Percentiles rank a stretch among this genome's conserved stretches.
These are phyloP conservation scores for Amborella trichopoda DNA, from an alignment of 164 flowering plant genomes.

Conservation along the genomic window DNA sequence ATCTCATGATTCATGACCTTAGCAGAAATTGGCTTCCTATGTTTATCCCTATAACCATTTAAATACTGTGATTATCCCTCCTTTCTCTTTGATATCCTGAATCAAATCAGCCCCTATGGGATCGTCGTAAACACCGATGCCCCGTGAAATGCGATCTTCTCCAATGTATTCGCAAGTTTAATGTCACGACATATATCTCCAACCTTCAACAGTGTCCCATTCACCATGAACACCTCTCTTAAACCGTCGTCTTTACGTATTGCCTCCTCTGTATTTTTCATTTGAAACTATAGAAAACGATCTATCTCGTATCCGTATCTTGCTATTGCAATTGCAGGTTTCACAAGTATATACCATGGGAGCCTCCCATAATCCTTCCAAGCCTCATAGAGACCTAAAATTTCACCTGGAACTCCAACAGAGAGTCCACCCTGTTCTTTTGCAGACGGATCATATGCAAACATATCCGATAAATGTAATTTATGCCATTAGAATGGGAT, in stretches of 20 bases:
- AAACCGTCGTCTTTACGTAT: slow-evolving; percentile 33
- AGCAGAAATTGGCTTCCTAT: slow-evolving; percentile 22
- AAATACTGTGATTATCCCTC: slow-evolving; percentile 45
- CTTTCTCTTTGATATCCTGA: slow-evolving; percentile 25
- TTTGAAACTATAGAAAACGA: slow-evolving; percentile 36
- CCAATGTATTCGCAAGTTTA: slow-evolving; percentile 35
- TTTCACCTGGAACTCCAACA: slow-evolving; percentile 49
- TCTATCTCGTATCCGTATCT: slow-evolving; percentile 45
- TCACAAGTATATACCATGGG: slow-evolving; percentile 44
- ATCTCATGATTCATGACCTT: too few relatives aligned
- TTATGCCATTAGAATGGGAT: too few relatives aligned
- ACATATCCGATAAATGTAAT: too few relatives aligned
- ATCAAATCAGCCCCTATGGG: slow-evolving; percentile 26
- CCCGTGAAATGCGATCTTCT: slow-evolving; percentile 20
- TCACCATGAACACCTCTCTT: too few relatives aligned
- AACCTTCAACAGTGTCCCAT: slow-evolving; percentile 22
- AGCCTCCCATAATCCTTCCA: slow-evolving; percentile 47
- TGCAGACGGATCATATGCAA: slow-evolving; percentile 17
- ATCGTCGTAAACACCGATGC: slow-evolving; percentile 32
- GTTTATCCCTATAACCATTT: slow-evolving; percentile 25
- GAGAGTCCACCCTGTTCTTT: slow-evolving; percentile 43
- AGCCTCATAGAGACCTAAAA: slow-evolving; percentile 45
- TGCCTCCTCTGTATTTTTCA: slow-evolving; percentile 16
- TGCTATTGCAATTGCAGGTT: too few relatives aligned
- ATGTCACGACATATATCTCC: too few relatives aligned